A percentile compares a stretch with the other conserved stretches of the same genome.
Conservation (phyloP, 805 yeast genomes). For the Millerago galiae region DNA sequence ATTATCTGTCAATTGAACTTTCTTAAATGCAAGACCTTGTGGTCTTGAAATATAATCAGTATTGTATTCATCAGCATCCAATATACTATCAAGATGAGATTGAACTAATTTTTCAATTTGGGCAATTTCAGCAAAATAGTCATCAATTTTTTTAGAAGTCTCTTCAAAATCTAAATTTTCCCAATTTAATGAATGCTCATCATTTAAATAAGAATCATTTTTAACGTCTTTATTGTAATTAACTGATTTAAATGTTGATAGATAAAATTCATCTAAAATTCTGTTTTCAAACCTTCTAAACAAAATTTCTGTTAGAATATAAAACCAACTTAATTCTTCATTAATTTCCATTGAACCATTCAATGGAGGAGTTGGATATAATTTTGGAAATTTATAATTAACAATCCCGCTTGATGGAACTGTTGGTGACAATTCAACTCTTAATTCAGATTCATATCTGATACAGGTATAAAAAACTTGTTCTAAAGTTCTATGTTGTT, state of each 20-base stretch:
- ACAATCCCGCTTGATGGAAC: constrained; percentile 21
- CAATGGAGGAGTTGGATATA: constrained; percentile 20
- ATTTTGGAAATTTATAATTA: constrained; percentile 18
- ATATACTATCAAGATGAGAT: constrained; percentile 10
- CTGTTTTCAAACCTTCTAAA: constrained; percentile 21
- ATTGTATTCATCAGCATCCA: constrained; percentile 10
- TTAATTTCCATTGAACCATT: constrained; percentile 10
- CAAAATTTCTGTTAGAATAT: constrained; percentile 20
- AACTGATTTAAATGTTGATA: constrained; percentile 10
- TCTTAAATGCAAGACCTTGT: constrained; percentile 18
- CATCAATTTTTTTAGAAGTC: constrained; percentile 5
- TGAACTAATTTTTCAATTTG: constrained; percentile 17
- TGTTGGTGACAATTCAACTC: constrained; percentile 22
- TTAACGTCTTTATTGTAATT: constrained; percentile 5
- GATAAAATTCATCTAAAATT: constrained; percentile 19
- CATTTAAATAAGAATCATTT: not conserved
- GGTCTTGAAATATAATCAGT: constrained; percentile 12
- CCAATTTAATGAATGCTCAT: constrained; percentile 15
- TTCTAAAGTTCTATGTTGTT: constrained; percentile 14
- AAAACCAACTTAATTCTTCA: constrained; percentile 23
- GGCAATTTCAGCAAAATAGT: constrained; percentile 14
- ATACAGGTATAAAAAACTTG: constrained; percentile 20
- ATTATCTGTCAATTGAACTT: constrained; percentile 1
- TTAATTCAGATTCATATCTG: constrained; percentile 20
- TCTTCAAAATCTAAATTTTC: constrained; percentile 10